Evolutionary conservation across 169 alveolate genomes (phyloP).

Genomic region (Perkinsus olseni): DNA sequence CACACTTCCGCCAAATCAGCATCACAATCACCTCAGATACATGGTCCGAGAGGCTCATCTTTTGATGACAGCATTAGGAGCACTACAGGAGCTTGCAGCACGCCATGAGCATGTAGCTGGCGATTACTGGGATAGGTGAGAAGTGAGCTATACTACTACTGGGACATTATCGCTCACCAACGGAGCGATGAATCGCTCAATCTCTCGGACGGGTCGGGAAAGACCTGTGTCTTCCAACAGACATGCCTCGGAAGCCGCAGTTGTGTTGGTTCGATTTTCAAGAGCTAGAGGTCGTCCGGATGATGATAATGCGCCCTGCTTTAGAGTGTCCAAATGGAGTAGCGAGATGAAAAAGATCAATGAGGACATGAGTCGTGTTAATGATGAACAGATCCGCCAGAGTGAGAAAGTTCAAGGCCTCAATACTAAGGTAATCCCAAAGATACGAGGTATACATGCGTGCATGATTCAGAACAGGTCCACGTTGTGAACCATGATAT

Average conservation of each 20-base stretch:
- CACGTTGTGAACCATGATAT: neutral
- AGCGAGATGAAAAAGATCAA: neutral
- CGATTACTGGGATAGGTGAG: neutral
- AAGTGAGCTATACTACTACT: too few species aligned
- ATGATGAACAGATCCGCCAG: neutral
- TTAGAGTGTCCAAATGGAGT: too few species aligned
- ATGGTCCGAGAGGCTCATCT: neutral
- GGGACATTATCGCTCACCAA: neutral
- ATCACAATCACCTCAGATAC: neutral
- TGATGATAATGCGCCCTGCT: too few species aligned
- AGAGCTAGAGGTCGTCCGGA: too few species aligned
- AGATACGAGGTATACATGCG: too few species aligned
- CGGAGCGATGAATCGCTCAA: too few species aligned
- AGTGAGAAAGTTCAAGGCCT: neutral
- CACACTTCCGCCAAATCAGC: neutral
- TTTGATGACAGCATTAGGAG: neutral
- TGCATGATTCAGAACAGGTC: neutral
- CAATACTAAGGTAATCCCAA: neutral
- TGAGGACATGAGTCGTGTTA: neutral
- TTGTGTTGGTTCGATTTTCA: too few species aligned
- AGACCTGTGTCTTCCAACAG: too few species aligned
- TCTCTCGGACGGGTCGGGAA: too few species aligned
- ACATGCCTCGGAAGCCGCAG: too few species aligned
- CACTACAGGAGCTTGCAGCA: neutral
- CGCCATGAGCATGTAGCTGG: neutral